Base-by-base conservation (phyloP, 371 early-diverging fungal species). In the Syncephalis fuscata region DNA sequence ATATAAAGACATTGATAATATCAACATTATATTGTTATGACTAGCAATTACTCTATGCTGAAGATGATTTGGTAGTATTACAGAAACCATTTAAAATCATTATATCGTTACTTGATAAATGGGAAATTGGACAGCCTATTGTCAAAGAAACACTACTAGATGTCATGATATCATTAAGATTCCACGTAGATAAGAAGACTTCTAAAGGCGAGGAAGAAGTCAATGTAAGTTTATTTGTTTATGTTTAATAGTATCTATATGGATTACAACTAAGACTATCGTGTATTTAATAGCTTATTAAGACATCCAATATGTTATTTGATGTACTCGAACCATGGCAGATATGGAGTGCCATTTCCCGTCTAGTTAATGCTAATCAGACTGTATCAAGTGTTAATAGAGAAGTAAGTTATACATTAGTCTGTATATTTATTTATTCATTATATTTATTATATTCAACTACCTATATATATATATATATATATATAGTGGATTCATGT, bases 221-320 rank as follows among this genome's bases (percentile, higher is more conserved):
- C 36, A 42, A 39, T 16, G 8, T 25, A 9, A 22, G 10, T 48
- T 10, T 26, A 5, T 22, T 19, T 10, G 11, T 32, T 36, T n/a
- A n/a, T n/a, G n/a, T n/a, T n/a, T n/a, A n/a, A n/a, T n/a, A n/a
- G n/a, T n/a, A n/a, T n/a, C n/a, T n/a, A n/a, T n/a, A n/a, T n/a
- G n/a, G n/a, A n/a, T n/a, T n/a, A n/a, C 3, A 7, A 55, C n/a
- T n/a, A n/a, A n/a, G n/a, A n/a, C n/a, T n/a, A 24, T 46, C 39
- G 24, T n/a, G 36, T 50, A 0, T n/a, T n/a, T 55, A 53, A 23
- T 59, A 83, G 70, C 58, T 88, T 17, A 59, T 81, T 16, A 82
- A 81, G 55, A 78, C 84, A 11, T 83, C 85, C 2, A 80, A 76
- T 19, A 88, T 88, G 85, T 82, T 90, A 66, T 65, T 92, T 45